Evolutionary conservation across 495 filamentous ascomycete species (phyloP).

Genomic region (Umbilicaria muhlenbergii): DNA sequence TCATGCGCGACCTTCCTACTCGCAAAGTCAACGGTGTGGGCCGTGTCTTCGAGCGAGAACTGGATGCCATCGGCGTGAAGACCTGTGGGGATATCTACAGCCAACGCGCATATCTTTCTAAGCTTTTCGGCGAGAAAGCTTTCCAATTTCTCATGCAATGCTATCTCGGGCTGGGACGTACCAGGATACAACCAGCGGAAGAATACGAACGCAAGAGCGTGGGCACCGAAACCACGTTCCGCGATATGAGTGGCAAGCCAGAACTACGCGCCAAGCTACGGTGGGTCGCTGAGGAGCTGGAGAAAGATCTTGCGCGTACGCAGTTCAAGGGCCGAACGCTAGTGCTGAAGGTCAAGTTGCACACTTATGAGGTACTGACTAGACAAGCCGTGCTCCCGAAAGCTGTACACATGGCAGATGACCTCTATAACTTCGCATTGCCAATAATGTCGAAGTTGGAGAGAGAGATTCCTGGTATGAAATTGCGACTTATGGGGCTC

Average conservation of each 20-base stretch:
- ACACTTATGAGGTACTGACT: slow-evolving; percentile 83
- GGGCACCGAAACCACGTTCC: slow-evolving; percentile 85
- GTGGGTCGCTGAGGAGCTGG: slow-evolving; percentile 68
- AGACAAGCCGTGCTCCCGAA: slow-evolving; percentile 62
- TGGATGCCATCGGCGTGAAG: slow-evolving; percentile 72
- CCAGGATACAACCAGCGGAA: slow-evolving; percentile 71
- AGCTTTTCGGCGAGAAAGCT: slow-evolving; percentile 81
- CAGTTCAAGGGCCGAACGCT: slow-evolving; percentile 82
- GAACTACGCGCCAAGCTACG: slow-evolving; percentile 65
- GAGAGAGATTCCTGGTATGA: slow-evolving; percentile 70
- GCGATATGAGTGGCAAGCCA: slow-evolving; percentile 52
- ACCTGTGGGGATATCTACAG: slow-evolving; percentile 81
- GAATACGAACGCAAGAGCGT: slow-evolving; percentile 88
- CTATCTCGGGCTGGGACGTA: slow-evolving; percentile 80
- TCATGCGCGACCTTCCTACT: slow-evolving; percentile 69
- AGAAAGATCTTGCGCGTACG: slow-evolving; percentile 66
- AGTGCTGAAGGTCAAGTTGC: slow-evolving; percentile 82
- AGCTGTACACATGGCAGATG: slow-evolving; percentile 55
- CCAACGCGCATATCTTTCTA: slow-evolving; percentile 52
- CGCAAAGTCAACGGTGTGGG: slow-evolving; percentile 91
- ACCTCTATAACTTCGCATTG: slow-evolving; percentile 64
- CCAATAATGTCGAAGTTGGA: slow-evolving; percentile 80
- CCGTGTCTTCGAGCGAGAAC: slow-evolving; percentile 83
- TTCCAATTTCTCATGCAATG: slow-evolving; percentile 73
- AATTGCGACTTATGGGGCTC: slow-evolving; percentile 74